Evolutionary conservation across 306 rosid species (phyloP), one percentile per base, ranked within the genome.

Genomic region (Pyrus bretschneideri): DNA sequence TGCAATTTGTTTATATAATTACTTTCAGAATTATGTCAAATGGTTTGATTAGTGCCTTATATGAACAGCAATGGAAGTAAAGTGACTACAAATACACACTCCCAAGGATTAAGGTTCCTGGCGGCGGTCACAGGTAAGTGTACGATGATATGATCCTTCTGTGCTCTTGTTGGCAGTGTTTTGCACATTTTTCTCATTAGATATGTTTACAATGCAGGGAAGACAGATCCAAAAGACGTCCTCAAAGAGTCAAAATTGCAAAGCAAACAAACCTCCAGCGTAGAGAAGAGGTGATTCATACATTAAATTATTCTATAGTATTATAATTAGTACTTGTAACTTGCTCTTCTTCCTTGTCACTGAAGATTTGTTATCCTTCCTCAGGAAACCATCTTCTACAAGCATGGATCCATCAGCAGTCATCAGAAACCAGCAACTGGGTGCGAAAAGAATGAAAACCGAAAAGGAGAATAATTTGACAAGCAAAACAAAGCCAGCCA

Each of bases 81-180:
- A 86, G 99, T 95, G 72, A 95, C 99, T 63, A 95, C 97, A 61
- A 86, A 80, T 70, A 55, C 40, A 59, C 87, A 88, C 85, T 95
- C 99, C 1, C 99, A 95, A 78, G 99, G 99, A 81, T 89, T 92
- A 75, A 79, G 99, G 63, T 95, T 92, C 87, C 91, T 95, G 70
- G 72, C 92, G 4, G 91, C 91, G 84, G 79, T 95, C 77, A 72
- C 97, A 91, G 93, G 97, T 90, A 71, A 79, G 74, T 64, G 68
- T 68, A 55, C 42, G 30, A 49, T 14, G 54, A 49, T 49, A 17
- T 4, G 54, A 46, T 31, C 30, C 77, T 55, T 74, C 19, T 46
- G 30, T 40, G 49, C 71, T 67, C 73, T 52, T 69, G 52, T 74
- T 63, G 65, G 64, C 54, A 63, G 65, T 58, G 55, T 18, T 59